Base-by-base conservation (phyloP, 495 filamentous ascomycete species). In the Cairneyella variabilis region DNA sequence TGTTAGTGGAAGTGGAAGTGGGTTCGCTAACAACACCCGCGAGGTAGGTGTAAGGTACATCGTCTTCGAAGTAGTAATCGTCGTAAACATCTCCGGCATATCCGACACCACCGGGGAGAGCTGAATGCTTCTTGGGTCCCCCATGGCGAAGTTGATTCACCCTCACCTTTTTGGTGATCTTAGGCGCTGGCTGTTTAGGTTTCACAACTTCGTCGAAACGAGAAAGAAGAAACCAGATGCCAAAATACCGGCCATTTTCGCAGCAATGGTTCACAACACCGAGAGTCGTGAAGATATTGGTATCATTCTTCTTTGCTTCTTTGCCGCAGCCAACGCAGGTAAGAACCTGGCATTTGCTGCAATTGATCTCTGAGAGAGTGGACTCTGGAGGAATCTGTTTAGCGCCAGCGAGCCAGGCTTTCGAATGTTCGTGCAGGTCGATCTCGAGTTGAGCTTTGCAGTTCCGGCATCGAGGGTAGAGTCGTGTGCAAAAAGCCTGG, bases 201-300 rank as follows among this genome's bases (percentile, higher is more conserved):
- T 34, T 8, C 8, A 34, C 41, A 21, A n/a, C 43, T 21, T 46
- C 39, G 21, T 56, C 54, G 20, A 56, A 51, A n/a, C 47, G 38
- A 20, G 54, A 50, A 28, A 56, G 37, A 16, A 56, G 53, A 23
- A 49, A 36, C 54, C 54, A 56, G 6, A 56, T 45, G 6, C 46
- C 46, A 22, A 45, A 56, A 20, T 51, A 40, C 17, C 46, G 25
- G 21, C 46, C 46, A 9, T 25, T 4, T 6, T 25, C 7, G 34
- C 54, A 56, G 40, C 54, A 56, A 16, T 44, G 38, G 23, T 56
- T 50, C 12, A 56, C 36, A 9, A 56, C 54, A 16, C 54, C 54
- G 2, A 51, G 20, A 12, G 38, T 10, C 10, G 54, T 56, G 40
- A 56, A 56, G n/a, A 56, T 37, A 12, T 56, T 41, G 20, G 23